Evolutionary conservation across 306 rosid species (phyloP), one percentile per base, ranked within the genome.

Genomic region (Hippophae tibetana): DNA sequence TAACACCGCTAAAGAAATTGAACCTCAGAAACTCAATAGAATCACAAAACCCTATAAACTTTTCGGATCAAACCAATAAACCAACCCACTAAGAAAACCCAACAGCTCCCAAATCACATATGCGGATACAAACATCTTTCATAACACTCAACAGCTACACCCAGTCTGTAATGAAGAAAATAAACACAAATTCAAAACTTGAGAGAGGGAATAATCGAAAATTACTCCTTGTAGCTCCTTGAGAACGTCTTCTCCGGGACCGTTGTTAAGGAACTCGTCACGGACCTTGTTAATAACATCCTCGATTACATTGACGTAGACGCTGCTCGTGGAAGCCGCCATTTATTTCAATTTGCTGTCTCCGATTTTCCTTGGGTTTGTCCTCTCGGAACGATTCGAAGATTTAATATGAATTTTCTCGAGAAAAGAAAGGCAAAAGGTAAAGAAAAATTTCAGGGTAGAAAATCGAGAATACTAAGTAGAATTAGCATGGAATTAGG

Each of bases 141-240:
- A 69, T 10, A 12, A 9, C 7, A n/a, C 43, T 12, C 14, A 9
- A 27, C 18, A 23, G 55, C 50, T 53, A 38, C 5, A 49, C 25
- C 26, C 70, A 46, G 38, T 7, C 3, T 9, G 55, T 60, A 38
- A 56, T 10, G 13, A 65, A 9, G 5, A 31, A 27, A 26, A 25
- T 8, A 53, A 44, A 8, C 3, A 42, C 1, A 7, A 53, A 47
- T 40, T 1, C 18, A 57, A 6, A 27, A 10, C 6, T 9, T 26
- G n/a, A 50, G 6, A 67, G 6, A 65, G 46, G 31, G 43, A 52
- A 57, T 76, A 69, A 52, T 54, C 56, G 9, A 14, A 31, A 68
- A 55, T 81, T 86, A 93, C 99, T 71, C 95, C 97, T 89, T 93
- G 99, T 62, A 93, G 99, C 81, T 93, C 97, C 77, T 78, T 84